A percentile compares a stretch with the other conserved stretches of the same genome.
These are phyloP conservation scores for Pseudozyma sp. DNA, from an alignment of 1,284 basidiomycete genomes.

Conservation along the genomic window DNA sequence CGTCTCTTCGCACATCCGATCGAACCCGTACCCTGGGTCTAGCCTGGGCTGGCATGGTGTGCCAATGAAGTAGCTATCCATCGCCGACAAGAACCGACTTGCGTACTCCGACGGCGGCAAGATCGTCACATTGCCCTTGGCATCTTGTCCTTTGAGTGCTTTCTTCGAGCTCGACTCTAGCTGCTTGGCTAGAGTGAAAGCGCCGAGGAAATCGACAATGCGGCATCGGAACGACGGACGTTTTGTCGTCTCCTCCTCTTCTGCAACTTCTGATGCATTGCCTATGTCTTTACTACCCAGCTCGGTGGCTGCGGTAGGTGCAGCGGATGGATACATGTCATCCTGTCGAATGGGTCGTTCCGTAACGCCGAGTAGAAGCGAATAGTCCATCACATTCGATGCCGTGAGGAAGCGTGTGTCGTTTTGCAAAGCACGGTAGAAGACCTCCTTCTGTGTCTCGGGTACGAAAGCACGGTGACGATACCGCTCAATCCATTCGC, in stretches of 20 bases:
- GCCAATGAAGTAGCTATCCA: constrained; percentile 58
- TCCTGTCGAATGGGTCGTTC: constrained; percentile 39
- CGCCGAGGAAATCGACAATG: constrained; percentile 64
- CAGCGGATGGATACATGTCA: constrained; percentile 41
- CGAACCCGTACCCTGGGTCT: constrained; percentile 38
- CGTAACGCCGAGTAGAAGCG: constrained; percentile 60
- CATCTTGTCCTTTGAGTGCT: constrained; percentile 57
- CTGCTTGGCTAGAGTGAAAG: constrained; percentile 61
- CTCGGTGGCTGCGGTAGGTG: constrained; percentile 7
- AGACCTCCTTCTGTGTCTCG: constrained; percentile 53
- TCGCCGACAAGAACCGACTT: constrained; percentile 49
- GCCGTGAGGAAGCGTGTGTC: constrained; percentile 59
- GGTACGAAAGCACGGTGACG: constrained; percentile 52
- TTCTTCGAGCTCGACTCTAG: constrained; percentile 60
- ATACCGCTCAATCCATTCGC: constrained; percentile 53
- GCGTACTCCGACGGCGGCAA: constrained; percentile 62
- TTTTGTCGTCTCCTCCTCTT: constrained; percentile 15
- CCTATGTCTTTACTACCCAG: background rate
- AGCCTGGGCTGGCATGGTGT: constrained; percentile 46
- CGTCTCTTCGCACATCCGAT: constrained; percentile 29
- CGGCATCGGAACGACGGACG: constrained; percentile 49
- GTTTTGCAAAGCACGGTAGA: constrained; percentile 54
- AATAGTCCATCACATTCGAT: constrained; percentile 65
- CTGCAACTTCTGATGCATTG: constrained; percentile 5
- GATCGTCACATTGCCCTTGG: constrained; percentile 61